A percentile compares a stretch with the other conserved stretches of the same genome.
phyloP scores from a whole-genome alignment of 164 flowering plant genomes.

The Sextonia rubra region DNA sequence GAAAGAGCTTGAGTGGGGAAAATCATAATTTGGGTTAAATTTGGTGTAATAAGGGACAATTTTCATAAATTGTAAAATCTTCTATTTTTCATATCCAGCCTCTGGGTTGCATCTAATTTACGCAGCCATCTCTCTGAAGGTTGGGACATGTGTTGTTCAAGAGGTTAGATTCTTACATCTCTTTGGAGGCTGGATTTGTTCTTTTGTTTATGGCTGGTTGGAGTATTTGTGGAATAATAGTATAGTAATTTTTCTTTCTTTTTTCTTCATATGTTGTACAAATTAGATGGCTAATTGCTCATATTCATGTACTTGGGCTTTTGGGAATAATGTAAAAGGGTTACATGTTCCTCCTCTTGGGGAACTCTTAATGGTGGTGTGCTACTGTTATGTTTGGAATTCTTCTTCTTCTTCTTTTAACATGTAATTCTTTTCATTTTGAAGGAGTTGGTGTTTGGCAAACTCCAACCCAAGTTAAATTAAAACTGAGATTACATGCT shows the following conservation, averaged over 20 bases:
- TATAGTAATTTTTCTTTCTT: background rate
- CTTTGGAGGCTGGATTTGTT: background rate
- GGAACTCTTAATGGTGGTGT: too few species aligned
- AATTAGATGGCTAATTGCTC: constrained; percentile 3
- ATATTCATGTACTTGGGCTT: constrained; percentile 2
- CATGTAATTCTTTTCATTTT: background rate
- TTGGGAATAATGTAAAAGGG: constrained; percentile 8
- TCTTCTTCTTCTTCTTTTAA: background rate
- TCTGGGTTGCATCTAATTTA: constrained; percentile 4
- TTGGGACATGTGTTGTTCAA: background rate
- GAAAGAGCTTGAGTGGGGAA: background rate
- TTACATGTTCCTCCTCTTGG: background rate
- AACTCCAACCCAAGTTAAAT: background rate
- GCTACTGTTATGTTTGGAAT: too few species aligned
- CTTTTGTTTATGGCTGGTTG: background rate
- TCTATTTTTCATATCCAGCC: background rate
- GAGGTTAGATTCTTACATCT: background rate
- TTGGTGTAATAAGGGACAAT: constrained; percentile 15
- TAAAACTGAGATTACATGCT: too few species aligned
- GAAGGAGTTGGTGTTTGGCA: background rate
- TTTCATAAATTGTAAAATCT: constrained; percentile 12
- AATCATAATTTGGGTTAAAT: constrained; percentile 8
- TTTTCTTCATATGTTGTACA: background rate
- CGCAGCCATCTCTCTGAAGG: constrained; percentile 1
- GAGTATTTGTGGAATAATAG: constrained; percentile 18